Base-by-base conservation (phyloP, 139 green algal genomes). In the Protoeuglena noctilucae region DNA sequence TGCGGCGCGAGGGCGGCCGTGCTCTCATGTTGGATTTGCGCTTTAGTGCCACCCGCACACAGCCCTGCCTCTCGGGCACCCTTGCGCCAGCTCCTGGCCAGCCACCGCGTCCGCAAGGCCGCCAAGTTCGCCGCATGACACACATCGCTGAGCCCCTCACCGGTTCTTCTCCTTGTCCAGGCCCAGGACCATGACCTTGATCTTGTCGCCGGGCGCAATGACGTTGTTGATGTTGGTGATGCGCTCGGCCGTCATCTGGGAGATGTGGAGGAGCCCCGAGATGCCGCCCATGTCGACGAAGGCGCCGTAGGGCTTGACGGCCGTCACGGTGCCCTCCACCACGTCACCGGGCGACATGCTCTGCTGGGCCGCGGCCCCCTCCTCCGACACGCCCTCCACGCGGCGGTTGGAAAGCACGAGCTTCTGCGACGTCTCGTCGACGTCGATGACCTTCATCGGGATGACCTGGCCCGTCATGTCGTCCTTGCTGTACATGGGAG, bases 171-270 rank as follows among this genome's bases (percentile, higher is more conserved):
- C 80, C 16, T 61, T 63, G 68, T 99, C 92, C 51, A 90, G 73
- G 64, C 62, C 85, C 61, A 99, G 70, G 40, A 96, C 77, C 84
- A 97, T 93, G 6, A 88, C 89, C 87, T 98, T 99, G 57, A 99
- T 68, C 63, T 82, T 72, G 70, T 99, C 87, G 23, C 89, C 89
- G 49, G 80, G 71, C 18, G 31, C 61, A 25, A 94, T 60, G 26
- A 95, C 81, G 26, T 89, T 86, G 39, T 94, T 83, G 53, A 99
- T 78, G 57, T 80, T 81, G 18, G 75, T 72, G 56, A 99, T 76
- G 53, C 82, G 78, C 53, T 95, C 87, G 59, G 93, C 75, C 21
- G 70, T 87, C 72, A 99, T 93, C 72, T 99, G 89, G 60, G 70
- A 89, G 61, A 97, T 89, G 68, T 99, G 92, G 65, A 99, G 75